Base-by-base conservation (phyloP, 129 eudicot genomes). In the Flaveria linearis region DNA sequence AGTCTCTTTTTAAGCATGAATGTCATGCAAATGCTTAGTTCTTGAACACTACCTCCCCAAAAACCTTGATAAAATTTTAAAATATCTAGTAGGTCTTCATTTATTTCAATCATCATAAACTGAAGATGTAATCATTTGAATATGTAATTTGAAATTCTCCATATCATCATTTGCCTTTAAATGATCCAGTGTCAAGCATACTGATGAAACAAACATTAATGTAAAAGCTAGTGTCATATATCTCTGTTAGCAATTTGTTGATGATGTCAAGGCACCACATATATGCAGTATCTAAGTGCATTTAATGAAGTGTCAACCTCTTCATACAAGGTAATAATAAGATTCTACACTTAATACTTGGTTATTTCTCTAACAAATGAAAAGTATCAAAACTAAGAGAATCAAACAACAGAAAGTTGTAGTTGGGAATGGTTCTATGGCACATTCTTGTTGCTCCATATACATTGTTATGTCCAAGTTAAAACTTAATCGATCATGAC, bases 361-460 rank as follows among this genome's bases (percentile, higher is more conserved):
- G 26, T 25, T 73, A 7, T 45, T 66, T 68, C 56, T 17, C 65
- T 2, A 78, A 72, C 88, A 86, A 96, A 67, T 85, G 87, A 83
- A 82, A 77, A 78, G 33, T 0, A 15, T 20, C 80, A 30, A 84
- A 81, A 85, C 41, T 83, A 42, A 93, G 83, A 76, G 81, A 85
- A 23, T 36, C 67, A 45, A 81, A 76, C 25, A 71, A 22, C 61
- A 76, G 46, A 50, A 83, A 9, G 43, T 10, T 78, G 43, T 51
- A 85, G 68, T 28, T 77, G 64, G 86, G 82, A 67, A 78, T 74
- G 41, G 69, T 79, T 58, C 45, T 83, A 4, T 93, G 93, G 97
- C 83, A 90, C 78, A 79, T 76, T 58, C 81, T 93, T 69, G 85
- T 84, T 63, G 84, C 81, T 61, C 98, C 98, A 47, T 93, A 97